phyloP scores from a whole-genome alignment of 352 stramenopile species.

The Phytophthora multivora region DNA sequence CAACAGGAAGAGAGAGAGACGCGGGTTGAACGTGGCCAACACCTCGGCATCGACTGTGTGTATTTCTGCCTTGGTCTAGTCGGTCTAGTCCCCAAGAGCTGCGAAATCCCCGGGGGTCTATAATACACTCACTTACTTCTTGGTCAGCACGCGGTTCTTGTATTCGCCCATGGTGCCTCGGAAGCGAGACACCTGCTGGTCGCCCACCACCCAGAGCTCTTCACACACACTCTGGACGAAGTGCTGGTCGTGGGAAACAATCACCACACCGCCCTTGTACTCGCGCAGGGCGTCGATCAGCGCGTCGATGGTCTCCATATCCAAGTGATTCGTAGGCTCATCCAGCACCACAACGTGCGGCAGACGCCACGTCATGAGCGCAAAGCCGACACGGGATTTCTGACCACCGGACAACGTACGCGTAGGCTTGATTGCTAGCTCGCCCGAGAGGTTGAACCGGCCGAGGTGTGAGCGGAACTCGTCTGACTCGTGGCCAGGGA shows the following conservation, averaged over 20 bases:
- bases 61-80: constrained; percentile 16
- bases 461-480: constrained; percentile 95
- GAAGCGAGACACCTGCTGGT: constrained; percentile 80
- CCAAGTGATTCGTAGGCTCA: constrained; percentile 97
- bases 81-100: constrained; percentile 20
- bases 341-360: constrained; percentile 97
- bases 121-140: constrained; percentile 39
- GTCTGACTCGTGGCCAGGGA: constrained; percentile 79
- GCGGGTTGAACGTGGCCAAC: too few species aligned
- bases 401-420: constrained; percentile 96
- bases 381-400: constrained; percentile 94
- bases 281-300: constrained; percentile 95
- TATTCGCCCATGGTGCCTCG: constrained; percentile 82
- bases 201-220: constrained; percentile 92
- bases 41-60: background rate
- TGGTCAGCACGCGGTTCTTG: constrained; percentile 77
- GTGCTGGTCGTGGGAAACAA: constrained; percentile 98
- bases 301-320: constrained; percentile 92
- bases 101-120: constrained; percentile 13
- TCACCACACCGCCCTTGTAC: constrained; percentile 96
- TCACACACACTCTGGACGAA: constrained; percentile 96
- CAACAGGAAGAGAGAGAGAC: too few species aligned
- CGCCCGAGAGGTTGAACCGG: constrained; percentile 96
- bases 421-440: constrained; percentile 94
- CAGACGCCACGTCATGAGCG: constrained; percentile 93